Percentiles rank a stretch among this genome's conserved stretches.
These are phyloP conservation scores for Pleurotus citrinopileatus DNA, from an alignment of 768 basidiomycete species.

Conservation along the genomic window DNA sequence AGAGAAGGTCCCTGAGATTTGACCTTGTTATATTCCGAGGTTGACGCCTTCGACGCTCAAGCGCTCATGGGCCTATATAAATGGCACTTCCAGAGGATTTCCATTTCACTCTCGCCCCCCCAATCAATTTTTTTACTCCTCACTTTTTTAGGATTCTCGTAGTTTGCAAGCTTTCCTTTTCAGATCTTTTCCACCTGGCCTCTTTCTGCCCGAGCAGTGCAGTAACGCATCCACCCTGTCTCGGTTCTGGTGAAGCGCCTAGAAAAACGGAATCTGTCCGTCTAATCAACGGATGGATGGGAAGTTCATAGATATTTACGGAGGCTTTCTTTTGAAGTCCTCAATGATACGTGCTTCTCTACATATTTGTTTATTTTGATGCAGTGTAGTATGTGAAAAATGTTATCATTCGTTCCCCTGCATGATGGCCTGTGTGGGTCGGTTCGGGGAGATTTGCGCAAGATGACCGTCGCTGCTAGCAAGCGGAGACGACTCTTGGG, in stretches of 20 bases:
- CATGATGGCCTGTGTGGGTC: neutral
- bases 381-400: neutral
- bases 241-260: slow-evolving; percentile 82
- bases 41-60: too few relatives aligned
- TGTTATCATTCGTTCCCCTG: neutral
- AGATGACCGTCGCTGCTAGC: too few relatives aligned
- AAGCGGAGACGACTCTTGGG: too few relatives aligned
- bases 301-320: slow-evolving; percentile 31
- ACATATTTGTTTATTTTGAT: slow-evolving; percentile 17
- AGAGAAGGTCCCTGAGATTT: too few relatives aligned
- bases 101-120: too few relatives aligned
- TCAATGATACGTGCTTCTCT: slow-evolving; percentile 28
- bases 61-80: too few relatives aligned
- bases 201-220: slow-evolving; percentile 79
- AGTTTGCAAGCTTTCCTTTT: neutral
- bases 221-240: slow-evolving; percentile 54
- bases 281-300: slow-evolving; percentile 57
- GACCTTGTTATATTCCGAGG: too few relatives aligned
- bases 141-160: too few relatives aligned
- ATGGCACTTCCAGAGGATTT: too few relatives aligned
- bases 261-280: slow-evolving; percentile 48
- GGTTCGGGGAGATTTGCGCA: too few relatives aligned
- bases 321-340: slow-evolving; percentile 32
- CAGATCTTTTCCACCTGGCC: slow-evolving; percentile 34
- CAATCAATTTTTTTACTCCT: too few relatives aligned